Evolutionary conservation across 2,329 filamentous ascomycete genomes (phyloP).

Genomic region (Ilyonectria mors-panacis): DNA sequence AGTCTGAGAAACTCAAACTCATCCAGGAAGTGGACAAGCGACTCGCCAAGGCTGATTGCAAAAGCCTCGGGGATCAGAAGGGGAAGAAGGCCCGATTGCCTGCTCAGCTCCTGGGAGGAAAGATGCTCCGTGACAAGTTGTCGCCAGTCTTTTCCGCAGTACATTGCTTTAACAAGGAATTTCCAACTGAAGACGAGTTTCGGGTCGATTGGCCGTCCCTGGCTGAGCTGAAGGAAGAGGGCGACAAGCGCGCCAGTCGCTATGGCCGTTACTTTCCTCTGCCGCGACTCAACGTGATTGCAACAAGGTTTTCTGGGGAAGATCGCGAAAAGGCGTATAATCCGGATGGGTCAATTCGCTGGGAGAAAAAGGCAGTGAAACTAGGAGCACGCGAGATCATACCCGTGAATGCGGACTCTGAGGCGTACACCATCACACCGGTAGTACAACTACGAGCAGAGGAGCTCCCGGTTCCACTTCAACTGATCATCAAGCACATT

Average conservation of each 20-base stretch:
- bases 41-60: conserved; percentile 38
- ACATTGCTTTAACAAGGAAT: conserved; percentile 52
- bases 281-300: conserved; percentile 47
- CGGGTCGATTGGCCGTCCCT: conserved; percentile 53
- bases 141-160: conserved; percentile 53
- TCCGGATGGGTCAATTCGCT: conserved; percentile 44
- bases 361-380: conserved; percentile 47
- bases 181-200: conserved; percentile 27
- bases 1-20: conserved; percentile 47
- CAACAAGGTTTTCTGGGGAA: conserved; percentile 21
- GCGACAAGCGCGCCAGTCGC: conserved; percentile 47
- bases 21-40: conserved; percentile 42
- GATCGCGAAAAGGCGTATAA: conserved; percentile 33
- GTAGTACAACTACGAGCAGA: conserved; percentile 23
- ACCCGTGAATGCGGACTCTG: conserved; percentile 29
- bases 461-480: conserved; percentile 29
- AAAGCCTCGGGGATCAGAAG: conserved; percentile 24
- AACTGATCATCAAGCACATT: conserved; percentile 24
- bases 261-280: conserved; percentile 52
- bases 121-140: conserved; percentile 44
- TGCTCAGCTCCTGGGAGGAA: conserved; percentile 48
- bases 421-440: conserved; percentile 11
- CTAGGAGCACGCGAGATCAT: conserved; percentile 40
- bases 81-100: conserved; percentile 20
- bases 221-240: conserved; percentile 55